Evolutionary conservation across 192 early-diverging fungal genomes (phyloP), one percentile per base, ranked within the genome.

Genomic region (Allomyces arbusculus): DNA sequence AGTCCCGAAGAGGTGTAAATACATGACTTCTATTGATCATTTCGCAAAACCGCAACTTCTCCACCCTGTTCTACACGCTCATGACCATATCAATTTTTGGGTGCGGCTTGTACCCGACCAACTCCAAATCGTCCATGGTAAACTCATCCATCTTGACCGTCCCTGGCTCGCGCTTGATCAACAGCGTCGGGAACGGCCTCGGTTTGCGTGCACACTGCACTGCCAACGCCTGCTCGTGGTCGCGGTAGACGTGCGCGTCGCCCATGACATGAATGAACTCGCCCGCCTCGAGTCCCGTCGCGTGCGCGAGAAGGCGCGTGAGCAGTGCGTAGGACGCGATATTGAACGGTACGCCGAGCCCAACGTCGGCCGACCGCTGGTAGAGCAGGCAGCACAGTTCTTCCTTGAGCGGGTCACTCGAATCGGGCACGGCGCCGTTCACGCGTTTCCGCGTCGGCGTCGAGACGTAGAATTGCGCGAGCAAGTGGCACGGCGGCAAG

Each of bases 321-420:
- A 99, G 77, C 11, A 99, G 69, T 1, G 94, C 88, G 70, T 99
- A 99, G 24, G 89, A 92, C 6, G 95, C 91, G 75, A 99, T 96
- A 71, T 99, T 99, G 73, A 99, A 99, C 1, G 95, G 95, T 0
- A 99, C 92, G 22, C 95, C 95, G 24, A 99, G 78, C 8, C 95
- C 95, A 76, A 99, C 81, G 69, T 99, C 95, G 72, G 89, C 89
- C 1, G 91, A 89, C 3, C 95, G 80, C 74, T 99, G 95, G 77
- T 99, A 99, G 62, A 99, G 79, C 64, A 91, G 87, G 74, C 94
- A 97, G 3, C 90, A 94, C 12, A 99, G 77, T 23, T 71, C 70
- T 3, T 82, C 78, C 14, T 76, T 73, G 0, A 75, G 70, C 24
- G 78, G 70, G 11, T 77, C 75, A 8, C 33, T 40, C 33, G 7